Conservation (phyloP, 768 basidiomycete species). For the Austroboletus eburneus region DNA sequence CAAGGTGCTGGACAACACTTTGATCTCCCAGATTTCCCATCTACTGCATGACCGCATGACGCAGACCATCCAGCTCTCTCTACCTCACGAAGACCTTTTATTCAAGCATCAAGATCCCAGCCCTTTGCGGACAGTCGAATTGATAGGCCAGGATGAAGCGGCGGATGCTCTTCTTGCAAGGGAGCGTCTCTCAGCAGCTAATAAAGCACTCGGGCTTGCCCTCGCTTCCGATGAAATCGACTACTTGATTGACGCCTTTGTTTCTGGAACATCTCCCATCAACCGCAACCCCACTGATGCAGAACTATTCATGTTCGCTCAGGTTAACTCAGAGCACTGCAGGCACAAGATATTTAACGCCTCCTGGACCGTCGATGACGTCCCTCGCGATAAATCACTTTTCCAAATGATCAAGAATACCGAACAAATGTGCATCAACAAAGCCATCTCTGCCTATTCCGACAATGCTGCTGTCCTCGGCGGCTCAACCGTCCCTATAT, state of each 20-base stretch:
- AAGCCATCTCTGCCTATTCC: conserved; percentile 95
- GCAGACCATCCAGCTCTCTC: conserved; percentile 58
- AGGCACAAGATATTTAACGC: conserved; percentile 99
- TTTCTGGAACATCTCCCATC: conserved; percentile 62
- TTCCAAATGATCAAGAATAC: conserved; percentile 99
- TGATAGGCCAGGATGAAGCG: conserved; percentile 32
- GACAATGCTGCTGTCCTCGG: conserved; percentile 96
- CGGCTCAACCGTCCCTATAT: conserved; percentile 66
- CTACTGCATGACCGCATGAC: conserved; percentile 97
- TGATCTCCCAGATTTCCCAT: conserved; percentile 55
- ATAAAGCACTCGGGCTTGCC: conserved; percentile 84
- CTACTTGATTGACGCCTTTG: conserved; percentile 87
- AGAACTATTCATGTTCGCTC: conserved; percentile 99
- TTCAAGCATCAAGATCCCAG: conserved; percentile 61
- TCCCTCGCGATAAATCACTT: conserved; percentile 61
- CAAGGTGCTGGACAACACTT: conserved; percentile 38
- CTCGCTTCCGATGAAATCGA: conserved; percentile 86
- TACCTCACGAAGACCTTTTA: conserved; percentile 54
- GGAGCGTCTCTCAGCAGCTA: conserved; percentile 67
- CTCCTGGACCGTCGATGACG: conserved; percentile 84
- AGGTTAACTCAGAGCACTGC: conserved; percentile 99
- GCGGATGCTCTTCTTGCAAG: conserved; percentile 42
- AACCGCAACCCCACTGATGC: conserved; percentile 91
- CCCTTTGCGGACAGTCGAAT: conserved; percentile 68
- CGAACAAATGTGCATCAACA: conserved; percentile 65